Evolutionary conservation across 805 yeast genomes (phyloP).

Genomic region (Yarrowia yakushimensis): DNA sequence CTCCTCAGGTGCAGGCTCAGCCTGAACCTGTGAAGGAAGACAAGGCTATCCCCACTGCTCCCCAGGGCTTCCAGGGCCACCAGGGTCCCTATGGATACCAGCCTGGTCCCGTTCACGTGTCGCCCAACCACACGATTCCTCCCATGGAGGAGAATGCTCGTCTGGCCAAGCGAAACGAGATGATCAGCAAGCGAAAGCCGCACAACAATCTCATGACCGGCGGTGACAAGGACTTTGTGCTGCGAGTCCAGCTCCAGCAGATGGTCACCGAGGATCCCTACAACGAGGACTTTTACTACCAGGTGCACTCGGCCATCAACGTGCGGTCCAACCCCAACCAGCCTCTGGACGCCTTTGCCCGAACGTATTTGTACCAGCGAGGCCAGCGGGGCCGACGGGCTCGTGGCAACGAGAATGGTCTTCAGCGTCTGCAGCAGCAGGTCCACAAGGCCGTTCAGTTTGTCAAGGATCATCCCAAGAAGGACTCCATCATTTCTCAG

Average conservation of each 20-base stretch:
- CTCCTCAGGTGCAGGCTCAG: neutral
- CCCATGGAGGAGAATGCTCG: conserved; percentile 22
- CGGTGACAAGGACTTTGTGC: conserved; percentile 92
- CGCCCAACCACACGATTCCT: conserved; percentile 15
- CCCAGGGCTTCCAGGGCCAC: conserved; percentile 1
- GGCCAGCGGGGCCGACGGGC: conserved; percentile 65
- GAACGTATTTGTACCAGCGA: conserved; percentile 84
- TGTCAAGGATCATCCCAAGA: conserved; percentile 77
- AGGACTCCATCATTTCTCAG: conserved; percentile 62
- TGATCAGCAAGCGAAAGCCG: conserved; percentile 22
- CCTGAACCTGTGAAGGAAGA: neutral
- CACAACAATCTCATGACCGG: conserved; percentile 96
- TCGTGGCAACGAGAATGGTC: conserved; percentile 60
- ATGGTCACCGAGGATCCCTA: conserved; percentile 96
- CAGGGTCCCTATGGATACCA: neutral
- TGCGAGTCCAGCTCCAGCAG: conserved; percentile 90
- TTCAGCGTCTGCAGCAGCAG: conserved; percentile 97
- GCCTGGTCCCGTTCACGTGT: conserved; percentile 12
- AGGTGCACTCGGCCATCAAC: conserved; percentile 77
- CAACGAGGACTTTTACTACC: conserved; percentile 94
- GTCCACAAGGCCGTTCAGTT: conserved; percentile 94
- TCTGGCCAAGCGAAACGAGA: conserved; percentile 19
- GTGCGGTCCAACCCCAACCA: conserved; percentile 51
- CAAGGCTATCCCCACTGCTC: conserved; percentile 4
- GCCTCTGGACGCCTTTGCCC: conserved; percentile 78